phyloP scores from a whole-genome alignment of 169 alveolate species.

The Miamiensis avidus region DNA sequence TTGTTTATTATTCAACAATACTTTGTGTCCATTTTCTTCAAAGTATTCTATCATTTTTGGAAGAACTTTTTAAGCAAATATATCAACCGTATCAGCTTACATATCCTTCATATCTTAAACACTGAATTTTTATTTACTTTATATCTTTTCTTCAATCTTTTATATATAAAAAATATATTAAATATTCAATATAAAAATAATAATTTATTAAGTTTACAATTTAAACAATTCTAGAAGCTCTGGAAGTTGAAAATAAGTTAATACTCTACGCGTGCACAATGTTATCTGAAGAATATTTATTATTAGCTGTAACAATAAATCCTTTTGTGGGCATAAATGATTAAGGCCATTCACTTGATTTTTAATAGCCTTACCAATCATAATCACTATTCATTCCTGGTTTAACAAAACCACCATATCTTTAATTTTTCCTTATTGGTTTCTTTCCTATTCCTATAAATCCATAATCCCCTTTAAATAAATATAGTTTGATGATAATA shows the following conservation, averaged over 20 bases:
- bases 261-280: slow-evolving; percentile 59
- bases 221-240: slow-evolving; percentile 79
- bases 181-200: too few species aligned
- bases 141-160: slow-evolving; percentile 33
- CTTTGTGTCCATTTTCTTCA: not conserved
- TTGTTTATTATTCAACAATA: not conserved
- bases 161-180: too few species aligned
- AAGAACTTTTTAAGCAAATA: slow-evolving; percentile 63
- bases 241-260: slow-evolving; percentile 55
- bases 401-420: slow-evolving; percentile 40
- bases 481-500: too few species aligned
- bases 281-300: slow-evolving; percentile 63
- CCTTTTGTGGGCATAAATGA: slow-evolving; percentile 76
- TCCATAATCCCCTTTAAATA: slow-evolving; percentile 63
- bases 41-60: slow-evolving; percentile 5
- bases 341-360: slow-evolving; percentile 55
- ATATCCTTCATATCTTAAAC: slow-evolving; percentile 58
- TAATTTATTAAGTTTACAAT: not conserved
- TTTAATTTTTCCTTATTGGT: slow-evolving; percentile 57
- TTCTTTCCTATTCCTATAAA: slow-evolving; percentile 54
- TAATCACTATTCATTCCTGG: slow-evolving; percentile 61
- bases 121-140: slow-evolving; percentile 51
- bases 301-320: slow-evolving; percentile 78
- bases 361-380: slow-evolving; percentile 56
- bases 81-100: slow-evolving; percentile 67